Conservation (phyloP, 2,329 filamentous ascomycete genomes). For the Botrytis porri region DNA sequence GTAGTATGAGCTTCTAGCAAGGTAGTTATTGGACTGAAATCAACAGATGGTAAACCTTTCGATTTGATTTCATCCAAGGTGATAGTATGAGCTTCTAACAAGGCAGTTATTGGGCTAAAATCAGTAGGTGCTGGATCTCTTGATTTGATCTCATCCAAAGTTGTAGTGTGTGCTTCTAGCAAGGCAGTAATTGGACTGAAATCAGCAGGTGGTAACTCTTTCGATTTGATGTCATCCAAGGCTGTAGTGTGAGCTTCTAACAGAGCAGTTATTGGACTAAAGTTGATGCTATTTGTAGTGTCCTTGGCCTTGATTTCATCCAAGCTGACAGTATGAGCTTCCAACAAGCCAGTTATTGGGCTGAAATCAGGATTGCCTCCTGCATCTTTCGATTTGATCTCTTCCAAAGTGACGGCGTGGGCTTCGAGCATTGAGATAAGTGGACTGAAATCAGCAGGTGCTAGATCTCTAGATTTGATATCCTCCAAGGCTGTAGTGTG, state of each 20-base stretch:
- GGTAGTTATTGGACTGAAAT: conserved; percentile 8
- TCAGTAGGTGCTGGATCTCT: neutral
- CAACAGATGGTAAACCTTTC: neutral
- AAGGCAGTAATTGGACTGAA: neutral
- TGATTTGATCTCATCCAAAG: neutral
- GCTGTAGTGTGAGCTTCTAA: neutral
- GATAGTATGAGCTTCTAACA: neutral
- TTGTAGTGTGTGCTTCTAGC: neutral
- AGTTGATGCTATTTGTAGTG: too few species aligned
- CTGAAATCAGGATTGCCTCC: too few species aligned
- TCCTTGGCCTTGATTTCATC: neutral
- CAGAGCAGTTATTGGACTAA: too few species aligned
- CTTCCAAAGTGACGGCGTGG: too few species aligned
- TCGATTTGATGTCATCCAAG: neutral
- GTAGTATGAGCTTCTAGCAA: conserved; percentile 22
- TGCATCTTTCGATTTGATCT: too few species aligned
- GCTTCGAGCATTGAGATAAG: too few species aligned
- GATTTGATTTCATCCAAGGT: neutral
- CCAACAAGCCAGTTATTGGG: too few species aligned
- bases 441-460: too few species aligned
- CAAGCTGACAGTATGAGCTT: too few species aligned
- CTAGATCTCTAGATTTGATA: too few species aligned
- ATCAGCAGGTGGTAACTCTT: too few species aligned
- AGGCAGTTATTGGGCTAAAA: neutral
- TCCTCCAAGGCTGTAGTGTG: neutral